Evolutionary conservation across 345 rosid species (phyloP).

Genomic region (Aegle marmelos): DNA sequence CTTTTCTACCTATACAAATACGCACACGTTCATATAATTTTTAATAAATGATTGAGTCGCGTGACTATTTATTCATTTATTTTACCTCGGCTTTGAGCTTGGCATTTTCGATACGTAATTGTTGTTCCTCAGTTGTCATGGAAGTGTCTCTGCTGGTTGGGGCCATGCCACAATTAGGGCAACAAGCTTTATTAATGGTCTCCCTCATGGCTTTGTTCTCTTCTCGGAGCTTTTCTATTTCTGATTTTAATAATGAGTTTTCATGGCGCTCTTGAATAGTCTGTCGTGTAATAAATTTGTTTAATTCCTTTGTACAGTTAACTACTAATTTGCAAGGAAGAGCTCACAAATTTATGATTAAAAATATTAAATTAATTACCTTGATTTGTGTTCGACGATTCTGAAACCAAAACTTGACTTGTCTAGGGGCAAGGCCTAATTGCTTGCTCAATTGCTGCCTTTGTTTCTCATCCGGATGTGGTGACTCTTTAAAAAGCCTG

Average conservation of each 20-base stretch:
- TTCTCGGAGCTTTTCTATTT: conserved; percentile 81
- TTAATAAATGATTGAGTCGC: not conserved
- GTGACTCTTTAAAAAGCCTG: conserved; percentile 95
- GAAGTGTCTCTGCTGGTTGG: conserved; percentile 46
- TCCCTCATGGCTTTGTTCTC: conserved; percentile 90
- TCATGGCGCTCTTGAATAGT: conserved; percentile 98
- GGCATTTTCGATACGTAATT: conserved; percentile 76
- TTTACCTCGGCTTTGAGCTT: conserved; percentile 81
- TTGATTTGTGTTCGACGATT: conserved; percentile 97
- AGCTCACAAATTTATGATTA: not conserved
- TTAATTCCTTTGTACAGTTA: not conserved
- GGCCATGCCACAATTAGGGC: conserved; percentile 79
- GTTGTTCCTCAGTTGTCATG: conserved; percentile 57
- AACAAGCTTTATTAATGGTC: conserved; percentile 64
- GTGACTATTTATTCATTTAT: too few relatives aligned
- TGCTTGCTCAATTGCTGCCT: conserved; percentile 93
- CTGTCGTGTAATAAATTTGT: conserved; percentile 24
- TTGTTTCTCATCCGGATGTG: conserved; percentile 98
- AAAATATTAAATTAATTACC: conserved; percentile 30
- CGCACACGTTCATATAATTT: not conserved
- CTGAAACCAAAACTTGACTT: conserved; percentile 99
- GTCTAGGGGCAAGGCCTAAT: conserved; percentile 91
- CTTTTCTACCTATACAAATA: conserved; percentile 54
- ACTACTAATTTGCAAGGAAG: too few relatives aligned
- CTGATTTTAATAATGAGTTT: conserved; percentile 73